Conservation (phyloP, 2,329 filamentous ascomycete genomes). For the Penicillium olsonii region DNA sequence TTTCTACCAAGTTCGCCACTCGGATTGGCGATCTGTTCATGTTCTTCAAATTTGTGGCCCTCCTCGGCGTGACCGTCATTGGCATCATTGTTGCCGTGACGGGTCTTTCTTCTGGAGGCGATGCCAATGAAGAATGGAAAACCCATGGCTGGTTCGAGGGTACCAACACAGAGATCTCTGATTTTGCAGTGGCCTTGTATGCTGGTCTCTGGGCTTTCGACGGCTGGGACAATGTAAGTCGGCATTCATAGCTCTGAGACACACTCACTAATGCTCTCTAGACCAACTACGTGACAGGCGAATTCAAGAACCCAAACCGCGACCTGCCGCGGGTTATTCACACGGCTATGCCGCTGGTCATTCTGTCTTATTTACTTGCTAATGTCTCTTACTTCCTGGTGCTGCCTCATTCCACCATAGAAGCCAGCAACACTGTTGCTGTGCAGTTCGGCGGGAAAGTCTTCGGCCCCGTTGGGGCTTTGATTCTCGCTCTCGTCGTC, state of each 20-base stretch:
- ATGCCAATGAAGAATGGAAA: constrained; percentile 84
- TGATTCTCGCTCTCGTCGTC: constrained; percentile 85
- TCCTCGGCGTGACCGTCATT: constrained; percentile 81
- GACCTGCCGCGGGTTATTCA: constrained; percentile 95
- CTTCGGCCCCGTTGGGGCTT: constrained; percentile 78
- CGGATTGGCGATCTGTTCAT: constrained; percentile 89
- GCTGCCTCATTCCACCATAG: constrained; percentile 75
- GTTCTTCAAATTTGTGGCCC: constrained; percentile 92
- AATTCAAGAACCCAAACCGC: constrained; percentile 87
- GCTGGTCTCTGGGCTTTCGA: constrained; percentile 97
- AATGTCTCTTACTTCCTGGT: constrained; percentile 96
- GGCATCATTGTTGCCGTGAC: constrained; percentile 88
- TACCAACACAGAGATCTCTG: constrained; percentile 75
- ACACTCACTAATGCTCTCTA: constrained; percentile 13
- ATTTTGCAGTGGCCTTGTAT: constrained; percentile 92
- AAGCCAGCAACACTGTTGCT: constrained; percentile 90
- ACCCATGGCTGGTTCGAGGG: constrained; percentile 83
- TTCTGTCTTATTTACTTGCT: constrained; percentile 83
- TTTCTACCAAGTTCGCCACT: constrained; percentile 86
- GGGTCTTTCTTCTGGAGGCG: constrained; percentile 74
- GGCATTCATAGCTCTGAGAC: background rate
- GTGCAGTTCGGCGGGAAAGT: constrained; percentile 90
- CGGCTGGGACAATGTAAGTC: constrained; percentile 93
- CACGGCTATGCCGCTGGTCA: constrained; percentile 93
- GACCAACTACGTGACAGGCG: constrained; percentile 97